Evolutionary conservation across 202 grass and related monocot genomes (phyloP).

Genomic region (Hordeum pubiflorum): DNA sequence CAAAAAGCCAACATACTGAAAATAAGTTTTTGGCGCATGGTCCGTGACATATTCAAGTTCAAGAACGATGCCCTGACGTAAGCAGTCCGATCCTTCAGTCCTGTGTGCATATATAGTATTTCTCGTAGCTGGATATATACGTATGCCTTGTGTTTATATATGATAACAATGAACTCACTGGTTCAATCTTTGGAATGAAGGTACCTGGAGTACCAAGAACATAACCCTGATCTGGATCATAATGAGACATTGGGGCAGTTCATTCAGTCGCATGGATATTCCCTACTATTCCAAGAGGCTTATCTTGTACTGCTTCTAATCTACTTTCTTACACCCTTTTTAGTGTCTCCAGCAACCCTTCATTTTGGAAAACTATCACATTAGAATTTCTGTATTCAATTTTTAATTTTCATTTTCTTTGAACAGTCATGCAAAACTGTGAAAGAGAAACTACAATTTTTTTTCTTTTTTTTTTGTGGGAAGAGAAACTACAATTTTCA

Average conservation of each 20-base stretch:
- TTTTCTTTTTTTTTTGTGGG: too few relatives aligned
- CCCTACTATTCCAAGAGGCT: not conserved
- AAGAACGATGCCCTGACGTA: not conserved
- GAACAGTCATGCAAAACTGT: not conserved
- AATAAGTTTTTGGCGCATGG: not conserved
- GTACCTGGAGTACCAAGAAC: not conserved
- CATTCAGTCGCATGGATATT: conserved; percentile 4
- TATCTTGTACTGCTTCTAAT: conserved; percentile 9
- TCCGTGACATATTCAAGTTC: not conserved
- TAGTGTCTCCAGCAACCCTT: not conserved
- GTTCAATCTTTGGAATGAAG: not conserved
- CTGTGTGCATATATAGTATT: not conserved
- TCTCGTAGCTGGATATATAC: not conserved
- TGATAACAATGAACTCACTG: not conserved
- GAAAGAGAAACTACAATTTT: not conserved
- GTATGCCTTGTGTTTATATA: not conserved
- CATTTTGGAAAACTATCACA: not conserved
- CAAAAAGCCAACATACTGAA: not conserved
- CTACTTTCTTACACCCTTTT: not conserved
- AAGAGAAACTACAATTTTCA: not conserved
- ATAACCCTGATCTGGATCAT: not conserved
- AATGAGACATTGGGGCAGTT: not conserved
- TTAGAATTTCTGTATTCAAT: not conserved
- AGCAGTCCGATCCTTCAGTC: not conserved
- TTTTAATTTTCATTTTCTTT: not conserved